phyloP scores from a whole-genome alignment of 1,139 yeast genomes.

The Candida glucosophila region DNA sequence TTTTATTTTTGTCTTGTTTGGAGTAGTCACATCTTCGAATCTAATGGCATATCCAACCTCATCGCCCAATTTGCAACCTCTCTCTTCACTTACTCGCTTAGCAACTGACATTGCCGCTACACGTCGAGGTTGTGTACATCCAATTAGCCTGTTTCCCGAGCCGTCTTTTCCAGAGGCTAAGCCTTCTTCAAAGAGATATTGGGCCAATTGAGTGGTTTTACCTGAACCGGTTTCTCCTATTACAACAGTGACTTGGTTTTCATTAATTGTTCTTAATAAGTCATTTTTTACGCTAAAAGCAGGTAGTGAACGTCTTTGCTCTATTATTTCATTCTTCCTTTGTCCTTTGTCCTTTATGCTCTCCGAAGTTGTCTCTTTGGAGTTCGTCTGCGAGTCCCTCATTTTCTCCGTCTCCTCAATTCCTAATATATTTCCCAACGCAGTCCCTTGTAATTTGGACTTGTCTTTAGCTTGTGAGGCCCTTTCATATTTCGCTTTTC shows the following conservation, averaged over 20 bases:
- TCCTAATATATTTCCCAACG: conserved; percentile 51
- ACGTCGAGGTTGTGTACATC: conserved; percentile 92
- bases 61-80: conserved; percentile 60
- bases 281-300: conserved; percentile 62
- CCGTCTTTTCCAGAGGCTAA: conserved; percentile 19
- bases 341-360: too few species aligned
- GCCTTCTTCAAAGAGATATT: conserved; percentile 75
- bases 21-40: conserved; percentile 68
- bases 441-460: conserved; percentile 44
- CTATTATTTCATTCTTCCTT: conserved; percentile 29
- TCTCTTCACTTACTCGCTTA: conserved; percentile 78
- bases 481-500: conserved; percentile 52
- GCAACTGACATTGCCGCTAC: conserved; percentile 97
- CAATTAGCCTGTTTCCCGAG: conserved; percentile 47
- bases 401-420: conserved; percentile 19
- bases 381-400: conserved; percentile 7
- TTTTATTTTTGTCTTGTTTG: conserved; percentile 54
- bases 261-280: conserved; percentile 56
- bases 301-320: conserved; percentile 59
- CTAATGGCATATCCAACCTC: conserved; percentile 86
- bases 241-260: conserved; percentile 75
- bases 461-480: conserved; percentile 51
- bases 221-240: conserved; percentile 98
- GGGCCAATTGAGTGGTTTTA: conserved; percentile 89
- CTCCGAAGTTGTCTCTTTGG: conserved; percentile 18